Conservation (phyloP, 2,329 filamentous ascomycete genomes). For the Botrytis cinerea region DNA sequence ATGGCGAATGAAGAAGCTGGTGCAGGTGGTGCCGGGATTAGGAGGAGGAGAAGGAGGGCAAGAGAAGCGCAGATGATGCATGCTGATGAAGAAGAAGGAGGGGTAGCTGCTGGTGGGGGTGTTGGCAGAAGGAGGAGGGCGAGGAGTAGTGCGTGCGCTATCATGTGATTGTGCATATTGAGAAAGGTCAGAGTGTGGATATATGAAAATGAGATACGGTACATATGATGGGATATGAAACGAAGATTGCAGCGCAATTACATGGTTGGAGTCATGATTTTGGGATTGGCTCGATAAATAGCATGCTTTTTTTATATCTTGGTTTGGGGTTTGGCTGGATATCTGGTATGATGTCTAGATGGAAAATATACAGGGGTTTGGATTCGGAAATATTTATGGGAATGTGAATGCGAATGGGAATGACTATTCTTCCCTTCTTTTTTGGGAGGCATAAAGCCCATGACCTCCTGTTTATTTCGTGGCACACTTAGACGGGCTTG, state of each 20-base stretch:
- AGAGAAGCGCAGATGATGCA: slow-evolving; percentile 80
- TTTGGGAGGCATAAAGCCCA: background rate
- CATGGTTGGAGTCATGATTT: background rate
- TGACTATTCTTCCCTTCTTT: background rate
- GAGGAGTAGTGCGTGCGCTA: slow-evolving; percentile 61
- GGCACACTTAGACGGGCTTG: background rate
- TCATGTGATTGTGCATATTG: slow-evolving; percentile 57
- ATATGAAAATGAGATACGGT: background rate
- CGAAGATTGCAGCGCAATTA: background rate
- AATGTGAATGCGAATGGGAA: background rate
- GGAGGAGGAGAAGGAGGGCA: slow-evolving; percentile 73
- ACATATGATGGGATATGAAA: slow-evolving; percentile 16
- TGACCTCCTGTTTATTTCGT: background rate
- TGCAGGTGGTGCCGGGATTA: slow-evolving; percentile 62
- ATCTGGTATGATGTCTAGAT: background rate
- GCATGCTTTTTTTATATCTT: background rate
- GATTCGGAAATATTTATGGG: background rate
- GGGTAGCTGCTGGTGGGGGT: slow-evolving; percentile 46
- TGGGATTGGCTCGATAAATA: background rate
- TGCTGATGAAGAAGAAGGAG: slow-evolving; percentile 76
- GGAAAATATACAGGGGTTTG: background rate
- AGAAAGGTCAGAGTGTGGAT: slow-evolving; percentile 6
- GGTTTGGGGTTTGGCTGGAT: background rate
- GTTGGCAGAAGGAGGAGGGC: slow-evolving; percentile 57
- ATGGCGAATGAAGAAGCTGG: slow-evolving; percentile 85